Base-by-base conservation (phyloP, 352 stramenopile species). In the Phytopythium montanum region DNA sequence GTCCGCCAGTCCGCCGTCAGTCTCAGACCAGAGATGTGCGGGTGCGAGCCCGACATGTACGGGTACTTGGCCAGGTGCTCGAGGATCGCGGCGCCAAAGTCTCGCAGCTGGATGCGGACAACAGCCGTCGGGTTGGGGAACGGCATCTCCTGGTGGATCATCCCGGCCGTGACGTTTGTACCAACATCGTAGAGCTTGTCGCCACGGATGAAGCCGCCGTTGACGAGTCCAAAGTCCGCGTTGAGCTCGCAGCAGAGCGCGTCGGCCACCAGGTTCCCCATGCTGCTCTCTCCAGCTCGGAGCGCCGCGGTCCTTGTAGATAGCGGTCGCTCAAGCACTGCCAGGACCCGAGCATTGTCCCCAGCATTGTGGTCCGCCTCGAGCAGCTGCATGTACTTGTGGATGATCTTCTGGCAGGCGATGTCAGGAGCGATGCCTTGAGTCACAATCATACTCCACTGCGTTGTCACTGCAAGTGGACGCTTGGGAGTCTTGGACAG, bases 391-490 rank as follows among this genome's bases (percentile, higher is more conserved):
- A 88, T 83, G 62, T 91, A 91, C 54, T 85, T 85, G 61, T 71
- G 66, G 4, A 95, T 62, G 63, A 97, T 94, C 50, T 82, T 58
- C 21, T 87, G 77, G 25, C 87, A 84, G 21, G 53, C 58, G n/a
- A 46, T 52, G 52, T 97, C 76, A 7, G 85, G 76, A 5, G 70
- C 60, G 31, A 87, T 72, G 42, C 70, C 57, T 9, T 79, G 69
- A 46, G 88, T 95, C 16, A 77, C 66, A 42, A 94, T 73, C 88
- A 97, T 97, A 16, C 70, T 86, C 85, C 85, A 97, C 55, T 85
- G 85, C 13, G 86, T 79, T 36, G 72, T 67, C 7, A 92, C 56
- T 1, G 59, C 54, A 19, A 89, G 60, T 44, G 77, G 74, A 31
- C 85, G 58, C 8, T 52, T 45, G 4, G 28, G 14, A 9, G 69